Percentiles rank a stretch among this genome's conserved stretches.
phyloP scores from a whole-genome alignment of 208 protist species.

The Leishmania aethiopica region DNA sequence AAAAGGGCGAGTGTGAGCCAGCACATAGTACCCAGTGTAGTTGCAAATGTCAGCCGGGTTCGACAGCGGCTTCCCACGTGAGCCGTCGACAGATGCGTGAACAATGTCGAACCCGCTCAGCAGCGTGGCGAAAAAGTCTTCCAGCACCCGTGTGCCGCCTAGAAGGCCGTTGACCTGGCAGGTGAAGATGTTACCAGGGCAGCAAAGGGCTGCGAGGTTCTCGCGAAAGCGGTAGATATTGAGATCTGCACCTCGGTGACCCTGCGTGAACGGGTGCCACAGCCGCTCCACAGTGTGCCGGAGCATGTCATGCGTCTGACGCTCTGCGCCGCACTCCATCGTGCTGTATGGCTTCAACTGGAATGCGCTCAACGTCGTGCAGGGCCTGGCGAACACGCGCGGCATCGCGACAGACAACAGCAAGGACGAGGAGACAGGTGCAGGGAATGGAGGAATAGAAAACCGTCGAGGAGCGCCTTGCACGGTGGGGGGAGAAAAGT shows the following conservation, averaged over 20 bases:
- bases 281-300: conserved; percentile 55
- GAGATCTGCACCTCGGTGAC: conserved; percentile 40
- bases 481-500: neutral
- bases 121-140: conserved; percentile 67
- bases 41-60: conserved; percentile 34
- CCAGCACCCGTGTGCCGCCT: conserved; percentile 45
- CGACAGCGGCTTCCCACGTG: conserved; percentile 13
- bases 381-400: neutral
- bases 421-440: neutral
- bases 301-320: conserved; percentile 39
- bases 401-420: conserved; percentile 3
- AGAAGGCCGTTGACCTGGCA: conserved; percentile 73
- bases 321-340: conserved; percentile 12
- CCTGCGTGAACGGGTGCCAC: conserved; percentile 62
- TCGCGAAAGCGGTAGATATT: conserved; percentile 56
- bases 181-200: conserved; percentile 50
- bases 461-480: neutral
- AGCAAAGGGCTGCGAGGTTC: conserved; percentile 45
- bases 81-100: conserved; percentile 43
- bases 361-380: conserved; percentile 17
- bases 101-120: conserved; percentile 79
- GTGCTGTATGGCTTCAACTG: conserved; percentile 5
- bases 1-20: conserved; percentile 73
- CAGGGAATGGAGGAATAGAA: neutral
- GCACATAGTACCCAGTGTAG: conserved; percentile 54